Conservation (phyloP, 768 basidiomycete species). For the Terana coerulea region DNA sequence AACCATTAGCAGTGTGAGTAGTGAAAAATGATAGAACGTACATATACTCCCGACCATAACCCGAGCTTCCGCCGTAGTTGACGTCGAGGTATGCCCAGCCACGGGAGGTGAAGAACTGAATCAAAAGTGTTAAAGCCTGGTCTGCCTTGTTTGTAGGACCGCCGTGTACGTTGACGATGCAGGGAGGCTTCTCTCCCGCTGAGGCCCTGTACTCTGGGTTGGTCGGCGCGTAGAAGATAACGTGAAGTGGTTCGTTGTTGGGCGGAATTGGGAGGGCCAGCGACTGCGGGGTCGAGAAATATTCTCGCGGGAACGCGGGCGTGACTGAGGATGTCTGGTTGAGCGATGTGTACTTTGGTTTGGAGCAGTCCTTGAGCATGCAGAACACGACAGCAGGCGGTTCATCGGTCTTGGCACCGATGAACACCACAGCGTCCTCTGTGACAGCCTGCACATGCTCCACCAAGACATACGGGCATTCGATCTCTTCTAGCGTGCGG, state of each 20-base stretch:
- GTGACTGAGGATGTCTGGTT: slow-evolving; percentile 20
- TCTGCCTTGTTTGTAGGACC: slow-evolving; percentile 55
- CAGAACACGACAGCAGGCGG: slow-evolving; percentile 35
- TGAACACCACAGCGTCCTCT: slow-evolving; percentile 35
- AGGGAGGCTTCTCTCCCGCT: slow-evolving; percentile 60
- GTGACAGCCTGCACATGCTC: slow-evolving; percentile 33
- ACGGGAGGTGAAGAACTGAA: slow-evolving; percentile 64
- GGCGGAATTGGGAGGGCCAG: slow-evolving; percentile 37
- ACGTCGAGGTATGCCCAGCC: slow-evolving; percentile 79
- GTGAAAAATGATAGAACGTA: slow-evolving; percentile 18
- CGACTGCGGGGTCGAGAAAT: slow-evolving; percentile 47
- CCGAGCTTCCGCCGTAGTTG: slow-evolving; percentile 73
- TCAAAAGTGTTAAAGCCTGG: slow-evolving; percentile 50
- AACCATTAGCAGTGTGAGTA: neutral
- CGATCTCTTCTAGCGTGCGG: slow-evolving; percentile 29
- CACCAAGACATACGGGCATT: slow-evolving; percentile 41
- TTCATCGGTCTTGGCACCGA: slow-evolving; percentile 39
- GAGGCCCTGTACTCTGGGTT: slow-evolving; percentile 58
- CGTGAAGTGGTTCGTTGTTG: slow-evolving; percentile 46
- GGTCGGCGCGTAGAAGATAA: slow-evolving; percentile 62
- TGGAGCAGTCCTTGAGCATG: slow-evolving; percentile 22
- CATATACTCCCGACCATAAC: slow-evolving; percentile 69
- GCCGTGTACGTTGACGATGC: slow-evolving; percentile 63
- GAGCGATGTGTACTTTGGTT: slow-evolving; percentile 21
- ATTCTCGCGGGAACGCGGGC: slow-evolving; percentile 23